Conservation (phyloP, 163 green algal genomes). For the Chloromonas sp. region DNA sequence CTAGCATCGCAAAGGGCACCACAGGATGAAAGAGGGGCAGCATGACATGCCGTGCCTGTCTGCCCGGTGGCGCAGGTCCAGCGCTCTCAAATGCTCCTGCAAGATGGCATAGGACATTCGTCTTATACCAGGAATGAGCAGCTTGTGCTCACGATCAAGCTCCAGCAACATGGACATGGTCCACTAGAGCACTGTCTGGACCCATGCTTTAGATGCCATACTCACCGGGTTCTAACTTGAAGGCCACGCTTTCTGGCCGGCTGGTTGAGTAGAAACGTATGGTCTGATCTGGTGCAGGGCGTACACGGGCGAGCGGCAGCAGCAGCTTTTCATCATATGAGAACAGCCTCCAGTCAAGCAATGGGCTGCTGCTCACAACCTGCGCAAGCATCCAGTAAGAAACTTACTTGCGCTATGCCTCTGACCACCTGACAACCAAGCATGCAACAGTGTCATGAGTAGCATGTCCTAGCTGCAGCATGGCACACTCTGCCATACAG, state of each 20-base stretch:
- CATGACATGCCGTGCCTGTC: background rate
- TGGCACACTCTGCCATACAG: too few species aligned
- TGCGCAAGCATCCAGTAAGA: background rate
- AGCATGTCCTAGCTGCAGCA: too few species aligned
- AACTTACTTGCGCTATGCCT: too few species aligned
- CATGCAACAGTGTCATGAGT: too few species aligned
- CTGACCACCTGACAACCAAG: too few species aligned
- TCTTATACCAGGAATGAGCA: too few species aligned
- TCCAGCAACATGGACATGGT: too few species aligned
- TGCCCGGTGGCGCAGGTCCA: too few species aligned
- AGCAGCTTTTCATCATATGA: background rate
- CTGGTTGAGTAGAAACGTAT: background rate
- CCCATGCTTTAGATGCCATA: background rate
- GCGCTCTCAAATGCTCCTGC: too few species aligned
- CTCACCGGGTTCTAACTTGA: background rate
- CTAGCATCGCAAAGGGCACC: slow-evolving; percentile 1
- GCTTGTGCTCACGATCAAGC: too few species aligned
- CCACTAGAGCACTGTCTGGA: too few species aligned
- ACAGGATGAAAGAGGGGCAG: slow-evolving; percentile 4
- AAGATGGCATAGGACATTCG: too few species aligned
- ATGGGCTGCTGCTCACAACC: background rate
- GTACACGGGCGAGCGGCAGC: background rate
- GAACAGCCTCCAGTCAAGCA: background rate
- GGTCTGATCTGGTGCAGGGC: background rate
- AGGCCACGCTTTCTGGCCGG: background rate